Percentiles rank a stretch among this genome's conserved stretches.
Conservation (phyloP, 2,329 filamentous ascomycete species). For the Hypoxylon sp. region DNA sequence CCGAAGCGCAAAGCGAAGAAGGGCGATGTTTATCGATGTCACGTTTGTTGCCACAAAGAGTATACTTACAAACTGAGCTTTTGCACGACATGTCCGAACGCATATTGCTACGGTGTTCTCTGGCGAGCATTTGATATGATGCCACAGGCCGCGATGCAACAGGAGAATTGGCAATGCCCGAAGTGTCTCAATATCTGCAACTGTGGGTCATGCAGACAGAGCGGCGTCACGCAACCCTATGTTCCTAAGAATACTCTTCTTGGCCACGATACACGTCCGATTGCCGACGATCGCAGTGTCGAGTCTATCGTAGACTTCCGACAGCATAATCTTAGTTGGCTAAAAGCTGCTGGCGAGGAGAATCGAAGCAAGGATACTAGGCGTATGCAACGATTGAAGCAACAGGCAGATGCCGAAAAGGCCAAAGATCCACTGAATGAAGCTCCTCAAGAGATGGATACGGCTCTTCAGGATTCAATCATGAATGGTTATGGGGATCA, state of each 20-base stretch:
- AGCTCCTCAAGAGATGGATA: conserved; percentile 44
- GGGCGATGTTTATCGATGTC: conserved; percentile 70
- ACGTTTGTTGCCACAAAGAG: conserved; percentile 84
- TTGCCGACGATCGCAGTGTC: conserved; percentile 90
- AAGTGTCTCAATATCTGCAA: conserved; percentile 88
- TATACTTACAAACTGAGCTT: conserved; percentile 84
- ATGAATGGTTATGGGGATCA: conserved; percentile 48
- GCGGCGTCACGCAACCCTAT: conserved; percentile 76
- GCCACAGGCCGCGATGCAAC: conserved; percentile 83
- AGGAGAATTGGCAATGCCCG: conserved; percentile 86
- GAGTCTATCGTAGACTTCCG: conserved; percentile 92
- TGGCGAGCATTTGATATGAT: conserved; percentile 92
- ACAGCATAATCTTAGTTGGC: conserved; percentile 85
- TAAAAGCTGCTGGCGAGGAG: conserved; percentile 68
- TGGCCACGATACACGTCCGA: conserved; percentile 88
- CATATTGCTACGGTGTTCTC: conserved; percentile 92
- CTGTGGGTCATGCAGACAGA: conserved; percentile 78
- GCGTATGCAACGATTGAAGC: conserved; percentile 64
- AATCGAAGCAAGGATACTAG: conserved; percentile 65
- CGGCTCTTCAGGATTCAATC: conserved; percentile 45
- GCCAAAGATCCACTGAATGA: conserved; percentile 54
- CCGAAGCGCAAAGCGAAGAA: conserved; percentile 62
- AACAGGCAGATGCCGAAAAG: conserved; percentile 66
- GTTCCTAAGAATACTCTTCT: conserved; percentile 86
- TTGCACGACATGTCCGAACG: conserved; percentile 78